These are phyloP conservation scores for Hirsutella rhossiliensis DNA, from an alignment of 2,329 filamentous ascomycete species.

Conservation along the genomic window DNA sequence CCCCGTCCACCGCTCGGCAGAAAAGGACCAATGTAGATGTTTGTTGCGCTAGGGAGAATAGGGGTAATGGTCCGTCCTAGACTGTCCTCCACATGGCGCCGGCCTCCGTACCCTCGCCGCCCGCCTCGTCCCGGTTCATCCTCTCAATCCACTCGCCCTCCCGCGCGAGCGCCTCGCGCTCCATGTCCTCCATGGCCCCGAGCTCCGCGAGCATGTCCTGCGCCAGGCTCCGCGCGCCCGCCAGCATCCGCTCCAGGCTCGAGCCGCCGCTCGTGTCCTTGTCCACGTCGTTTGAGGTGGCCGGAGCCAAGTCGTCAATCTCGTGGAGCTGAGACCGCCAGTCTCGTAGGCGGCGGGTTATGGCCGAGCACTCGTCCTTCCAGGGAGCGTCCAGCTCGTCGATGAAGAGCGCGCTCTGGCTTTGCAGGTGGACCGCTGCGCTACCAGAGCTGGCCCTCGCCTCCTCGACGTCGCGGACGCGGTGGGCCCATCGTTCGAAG, in stretches of 20 bases:
- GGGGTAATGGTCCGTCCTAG: constrained; percentile 6
- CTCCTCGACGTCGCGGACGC: constrained; percentile 32
- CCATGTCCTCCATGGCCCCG: constrained; percentile 47
- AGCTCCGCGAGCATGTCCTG: constrained; percentile 51
- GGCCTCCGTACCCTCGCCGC: constrained; percentile 23
- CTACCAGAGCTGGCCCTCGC: constrained; percentile 17
- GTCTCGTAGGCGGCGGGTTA: constrained; percentile 41
- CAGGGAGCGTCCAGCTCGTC: constrained; percentile 43
- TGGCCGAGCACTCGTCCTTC: constrained; percentile 42
- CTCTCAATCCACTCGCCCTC: constrained; percentile 48
- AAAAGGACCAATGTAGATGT: no score
- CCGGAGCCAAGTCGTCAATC: constrained; percentile 14
- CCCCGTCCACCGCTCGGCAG: no score
- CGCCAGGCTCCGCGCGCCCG: constrained; percentile 35
- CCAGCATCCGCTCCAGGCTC: constrained; percentile 35
- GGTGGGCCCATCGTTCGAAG: constrained; percentile 49
- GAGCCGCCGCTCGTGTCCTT: no score
- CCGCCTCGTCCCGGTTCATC: constrained; percentile 33
- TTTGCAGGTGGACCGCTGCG: constrained; percentile 18
- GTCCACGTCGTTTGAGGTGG: no score
- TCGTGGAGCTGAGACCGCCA: constrained; percentile 37
- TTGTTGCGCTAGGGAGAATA: neutral
- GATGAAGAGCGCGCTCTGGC: constrained; percentile 33
- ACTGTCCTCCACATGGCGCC: constrained; percentile 36
- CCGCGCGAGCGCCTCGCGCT: constrained; percentile 39